phyloP scores from a whole-genome alignment of 768 basidiomycete species.

The Kwoniella botswanensis region DNA sequence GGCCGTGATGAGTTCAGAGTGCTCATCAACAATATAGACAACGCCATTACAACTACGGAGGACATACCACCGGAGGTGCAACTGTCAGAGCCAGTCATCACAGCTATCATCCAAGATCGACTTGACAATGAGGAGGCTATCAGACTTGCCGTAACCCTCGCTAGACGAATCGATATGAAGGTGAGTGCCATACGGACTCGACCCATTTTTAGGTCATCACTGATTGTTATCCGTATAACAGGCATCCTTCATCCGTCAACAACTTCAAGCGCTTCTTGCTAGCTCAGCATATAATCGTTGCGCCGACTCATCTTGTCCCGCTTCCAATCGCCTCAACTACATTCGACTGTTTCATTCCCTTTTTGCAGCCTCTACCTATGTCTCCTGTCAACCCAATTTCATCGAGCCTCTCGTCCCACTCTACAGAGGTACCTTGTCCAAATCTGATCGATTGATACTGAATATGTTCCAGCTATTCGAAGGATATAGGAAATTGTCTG shows the following conservation, averaged over 20 bases:
- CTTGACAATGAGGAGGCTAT: constrained; percentile 59
- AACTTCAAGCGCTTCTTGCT: constrained; percentile 69
- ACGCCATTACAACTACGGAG: neutral
- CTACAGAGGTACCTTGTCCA: constrained; percentile 75
- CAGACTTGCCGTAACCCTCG: constrained; percentile 61
- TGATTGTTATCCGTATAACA: constrained; percentile 3
- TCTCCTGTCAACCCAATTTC: constrained; percentile 84
- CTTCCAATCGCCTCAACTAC: constrained; percentile 61
- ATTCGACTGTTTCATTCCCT: constrained; percentile 68
- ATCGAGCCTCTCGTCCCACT: constrained; percentile 75
- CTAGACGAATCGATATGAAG: constrained; percentile 66
- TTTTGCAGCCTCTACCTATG: constrained; percentile 76
- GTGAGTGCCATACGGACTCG: constrained; percentile 59
- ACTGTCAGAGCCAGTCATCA: constrained; percentile 73
- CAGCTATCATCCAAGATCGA: constrained; percentile 68
- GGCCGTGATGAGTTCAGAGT: neutral
- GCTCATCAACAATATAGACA: constrained; percentile 1
- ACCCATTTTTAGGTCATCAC: neutral
- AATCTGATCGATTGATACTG: constrained; percentile 70
- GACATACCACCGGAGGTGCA: constrained; percentile 63
- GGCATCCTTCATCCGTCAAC: constrained; percentile 59
- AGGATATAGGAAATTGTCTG: constrained; percentile 68
- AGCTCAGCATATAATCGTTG: constrained; percentile 67
- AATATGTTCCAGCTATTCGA: constrained; percentile 82
- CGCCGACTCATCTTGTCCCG: constrained; percentile 31